These are phyloP conservation scores for Clonostachys rosea DNA, from an alignment of 2,329 filamentous ascomycete genomes.

Conservation along the genomic window DNA sequence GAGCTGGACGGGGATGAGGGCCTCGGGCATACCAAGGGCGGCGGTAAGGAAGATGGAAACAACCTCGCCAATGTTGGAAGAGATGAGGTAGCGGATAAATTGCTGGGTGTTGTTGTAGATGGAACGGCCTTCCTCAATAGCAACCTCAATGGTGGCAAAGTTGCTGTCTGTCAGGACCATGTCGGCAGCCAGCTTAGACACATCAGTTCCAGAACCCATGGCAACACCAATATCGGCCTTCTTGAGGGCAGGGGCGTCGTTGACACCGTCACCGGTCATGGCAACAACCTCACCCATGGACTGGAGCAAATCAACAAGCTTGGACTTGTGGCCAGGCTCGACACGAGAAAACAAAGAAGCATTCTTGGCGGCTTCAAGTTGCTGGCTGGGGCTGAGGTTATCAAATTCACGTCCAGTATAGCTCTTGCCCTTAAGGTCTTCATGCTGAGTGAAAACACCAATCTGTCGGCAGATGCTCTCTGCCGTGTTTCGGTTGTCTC, in stretches of 20 bases:
- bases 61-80: conserved; percentile 97
- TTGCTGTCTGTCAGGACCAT: conserved; percentile 99
- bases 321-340: conserved; percentile 95
- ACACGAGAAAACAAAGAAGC: conserved; percentile 95
- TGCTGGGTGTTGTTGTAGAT: conserved; percentile 99
- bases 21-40: conserved; percentile 94
- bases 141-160: conserved; percentile 94
- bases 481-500: conserved; percentile 95
- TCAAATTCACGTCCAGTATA: conserved; percentile 96
- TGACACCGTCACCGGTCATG: conserved; percentile 99
- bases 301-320: conserved; percentile 92
- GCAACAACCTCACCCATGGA: conserved; percentile 91
- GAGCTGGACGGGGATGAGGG: conserved; percentile 92
- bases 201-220: conserved; percentile 97
- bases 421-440: conserved; percentile 87
- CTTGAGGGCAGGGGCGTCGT: conserved; percentile 95
- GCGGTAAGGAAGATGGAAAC: conserved; percentile 98
- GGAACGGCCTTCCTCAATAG: conserved; percentile 92
- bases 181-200: conserved; percentile 92
- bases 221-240: conserved; percentile 98
- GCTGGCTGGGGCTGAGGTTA: conserved; percentile 69
- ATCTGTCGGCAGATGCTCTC: conserved; percentile 98
- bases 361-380: conserved; percentile 77
- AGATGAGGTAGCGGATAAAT: conserved; percentile 98
- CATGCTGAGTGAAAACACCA: conserved; percentile 78